phyloP scores from a whole-genome alignment of 1,139 yeast genomes.

The Taiozyma sp. region DNA sequence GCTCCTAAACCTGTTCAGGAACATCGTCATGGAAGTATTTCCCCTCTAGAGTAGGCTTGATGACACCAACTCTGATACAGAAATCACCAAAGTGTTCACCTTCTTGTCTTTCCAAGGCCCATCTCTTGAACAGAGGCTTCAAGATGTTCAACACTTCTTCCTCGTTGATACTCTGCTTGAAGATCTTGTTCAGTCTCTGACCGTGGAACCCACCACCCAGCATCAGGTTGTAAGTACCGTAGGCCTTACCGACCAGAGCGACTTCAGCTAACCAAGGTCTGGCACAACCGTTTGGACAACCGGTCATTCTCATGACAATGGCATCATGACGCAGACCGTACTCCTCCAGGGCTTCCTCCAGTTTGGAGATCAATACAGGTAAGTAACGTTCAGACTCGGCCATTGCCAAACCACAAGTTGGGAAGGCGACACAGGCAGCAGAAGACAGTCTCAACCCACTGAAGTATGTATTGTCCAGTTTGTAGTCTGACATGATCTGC shows the following conservation, averaged over 20 bases:
- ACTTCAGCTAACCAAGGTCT: conserved; percentile 98
- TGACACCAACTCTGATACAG: conserved; percentile 77
- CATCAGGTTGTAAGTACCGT: conserved; percentile 88
- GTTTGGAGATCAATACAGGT: conserved; percentile 73
- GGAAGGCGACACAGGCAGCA: conserved; percentile 97
- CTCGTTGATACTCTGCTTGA: conserved; percentile 83
- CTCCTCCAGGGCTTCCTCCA: conserved; percentile 83
- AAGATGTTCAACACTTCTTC: conserved; percentile 75
- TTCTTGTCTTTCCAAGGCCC: conserved; percentile 87
- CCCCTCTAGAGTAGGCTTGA: conserved; percentile 87
- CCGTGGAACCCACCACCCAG: conserved; percentile 98
- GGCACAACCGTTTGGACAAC: conserved; percentile 99
- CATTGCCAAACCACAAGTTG: conserved; percentile 98
- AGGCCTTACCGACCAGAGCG: conserved; percentile 93
- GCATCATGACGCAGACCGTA: conserved; percentile 93
- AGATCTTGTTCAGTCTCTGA: conserved; percentile 85
- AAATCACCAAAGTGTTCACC: conserved; percentile 97
- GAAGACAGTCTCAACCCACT: conserved; percentile 85
- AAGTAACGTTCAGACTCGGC: conserved; percentile 96
- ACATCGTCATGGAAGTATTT: conserved; percentile 92
- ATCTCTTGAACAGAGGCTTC: conserved; percentile 84
- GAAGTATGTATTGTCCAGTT: conserved; percentile 78
- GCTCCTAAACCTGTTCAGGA: conserved; percentile 42
- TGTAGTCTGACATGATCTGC: conserved; percentile 59
- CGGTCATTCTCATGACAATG: conserved; percentile 97